phyloP scores from a whole-genome alignment of 139 green algal genomes.

The Astrephomene gubernaculifera region DNA sequence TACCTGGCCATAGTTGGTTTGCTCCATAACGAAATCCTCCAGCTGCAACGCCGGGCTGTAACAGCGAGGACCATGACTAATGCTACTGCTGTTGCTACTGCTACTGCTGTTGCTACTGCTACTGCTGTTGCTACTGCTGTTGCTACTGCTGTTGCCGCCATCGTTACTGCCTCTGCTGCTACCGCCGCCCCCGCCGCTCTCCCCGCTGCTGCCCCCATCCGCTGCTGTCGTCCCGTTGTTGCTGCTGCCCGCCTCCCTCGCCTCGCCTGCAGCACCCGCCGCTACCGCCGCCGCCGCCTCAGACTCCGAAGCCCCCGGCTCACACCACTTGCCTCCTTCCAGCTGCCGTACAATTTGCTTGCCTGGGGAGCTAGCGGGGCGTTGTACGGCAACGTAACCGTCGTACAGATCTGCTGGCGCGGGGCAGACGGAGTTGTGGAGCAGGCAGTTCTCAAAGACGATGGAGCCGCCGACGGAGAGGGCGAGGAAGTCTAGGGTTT shows the following conservation, averaged over 20 bases:
- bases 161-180: background rate
- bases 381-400: background rate
- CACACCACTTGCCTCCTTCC: background rate
- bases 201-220: background rate
- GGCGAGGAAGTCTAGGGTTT: slow-evolving; percentile 28
- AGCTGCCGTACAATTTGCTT: background rate
- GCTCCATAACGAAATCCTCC: background rate
- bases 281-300: background rate
- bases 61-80: background rate
- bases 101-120: background rate
- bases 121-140: background rate
- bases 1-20: background rate
- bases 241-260: too few relatives aligned
- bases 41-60: slow-evolving; percentile 1
- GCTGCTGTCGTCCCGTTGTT: background rate
- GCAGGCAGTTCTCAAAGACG: slow-evolving; percentile 6
- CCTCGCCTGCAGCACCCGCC: too few relatives aligned
- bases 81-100: background rate
- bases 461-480: background rate
- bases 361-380: background rate
- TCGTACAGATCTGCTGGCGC: background rate
- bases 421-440: slow-evolving; percentile 31
- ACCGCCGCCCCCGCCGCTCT: background rate
- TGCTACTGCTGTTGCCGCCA: background rate
- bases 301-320: background rate